Evolutionary conservation across 257 asterid species (phyloP).

Genomic region (Forsythia viridissima): DNA sequence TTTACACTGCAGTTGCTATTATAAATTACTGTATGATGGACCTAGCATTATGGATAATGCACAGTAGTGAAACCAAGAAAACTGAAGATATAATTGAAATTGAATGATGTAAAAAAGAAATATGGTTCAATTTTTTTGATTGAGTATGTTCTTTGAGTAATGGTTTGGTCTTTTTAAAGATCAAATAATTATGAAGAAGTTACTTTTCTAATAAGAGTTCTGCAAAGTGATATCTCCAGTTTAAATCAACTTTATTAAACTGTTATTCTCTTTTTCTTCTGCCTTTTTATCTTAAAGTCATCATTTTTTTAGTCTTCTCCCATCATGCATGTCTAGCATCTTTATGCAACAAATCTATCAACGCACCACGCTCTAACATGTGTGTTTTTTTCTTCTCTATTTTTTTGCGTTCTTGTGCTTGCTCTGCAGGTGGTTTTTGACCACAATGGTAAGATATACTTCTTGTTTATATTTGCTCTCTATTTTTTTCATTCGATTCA

Average conservation of each 20-base stretch:
- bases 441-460: conserved; percentile 77
- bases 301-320: conserved; percentile 5
- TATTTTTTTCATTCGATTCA: conserved; percentile 7
- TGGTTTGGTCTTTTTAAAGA: not conserved
- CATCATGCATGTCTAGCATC: conserved; percentile 5
- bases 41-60: not conserved
- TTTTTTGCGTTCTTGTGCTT: conserved; percentile 16
- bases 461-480: conserved; percentile 15
- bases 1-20: not conserved
- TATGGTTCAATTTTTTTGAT: not conserved
- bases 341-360: conserved; percentile 14
- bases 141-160: not conserved
- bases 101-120: not conserved
- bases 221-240: not conserved
- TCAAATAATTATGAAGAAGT: not conserved
- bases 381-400: conserved; percentile 20
- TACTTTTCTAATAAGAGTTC: not conserved
- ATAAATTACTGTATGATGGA: not conserved
- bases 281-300: not conserved
- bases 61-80: not conserved
- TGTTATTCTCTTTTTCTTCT: not conserved
- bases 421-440: conserved; percentile 85
- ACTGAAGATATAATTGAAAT: not conserved
- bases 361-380: conserved; percentile 32
- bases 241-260: not conserved